Base-by-base conservation (phyloP, 352 stramenopile genomes). In the Blastocystis sp. region DNA sequence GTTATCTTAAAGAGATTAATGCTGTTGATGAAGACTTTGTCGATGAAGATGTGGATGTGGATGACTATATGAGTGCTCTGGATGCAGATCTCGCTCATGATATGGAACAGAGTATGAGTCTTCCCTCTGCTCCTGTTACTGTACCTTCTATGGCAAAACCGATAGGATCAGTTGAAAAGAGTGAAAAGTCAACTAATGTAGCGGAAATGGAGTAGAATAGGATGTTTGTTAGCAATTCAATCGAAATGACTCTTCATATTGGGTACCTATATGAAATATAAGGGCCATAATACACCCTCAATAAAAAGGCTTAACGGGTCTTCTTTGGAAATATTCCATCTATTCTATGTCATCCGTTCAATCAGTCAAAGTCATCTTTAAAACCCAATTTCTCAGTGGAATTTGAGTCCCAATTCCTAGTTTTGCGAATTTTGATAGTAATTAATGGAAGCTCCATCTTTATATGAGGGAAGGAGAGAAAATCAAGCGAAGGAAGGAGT, bases 61-160 rank as follows among this genome's bases (percentile, higher is more conserved):
- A 91, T 42, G 79, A 79, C 42, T 90, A 91, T 64, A 57, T 90
- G 48, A 91, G 87, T 33, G 64, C 87, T n/a, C 60, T 91, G 7
- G 89, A 91, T 48, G 73, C 30, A 19, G 9, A 69, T 7, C 68
- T 91, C 19, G 78, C 37, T 42, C 44, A 66, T n/a, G 75, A 81
- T 27, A 75, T 90, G 7, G 90, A 87, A 30, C 40, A 62, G 13
- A 3, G 15, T 59, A 15, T 24, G 17, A 19, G 1, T 64, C 11
- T 56, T 0, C 56, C 59, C 1, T 17, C 51, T 17, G 48, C 30
- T 53, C 30, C 51, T n/a, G 53, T 57, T 9, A 84, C 42, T 24
- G 68, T 37, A 0, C 13, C 27, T 56, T 42, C 57, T 40, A 24
- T 30, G 13, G 54, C 66, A 22, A 59, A 42, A 19, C 13, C 69